phyloP scores from a whole-genome alignment of 75 land plant genomes.

The Cunninghamia lanceolata region DNA sequence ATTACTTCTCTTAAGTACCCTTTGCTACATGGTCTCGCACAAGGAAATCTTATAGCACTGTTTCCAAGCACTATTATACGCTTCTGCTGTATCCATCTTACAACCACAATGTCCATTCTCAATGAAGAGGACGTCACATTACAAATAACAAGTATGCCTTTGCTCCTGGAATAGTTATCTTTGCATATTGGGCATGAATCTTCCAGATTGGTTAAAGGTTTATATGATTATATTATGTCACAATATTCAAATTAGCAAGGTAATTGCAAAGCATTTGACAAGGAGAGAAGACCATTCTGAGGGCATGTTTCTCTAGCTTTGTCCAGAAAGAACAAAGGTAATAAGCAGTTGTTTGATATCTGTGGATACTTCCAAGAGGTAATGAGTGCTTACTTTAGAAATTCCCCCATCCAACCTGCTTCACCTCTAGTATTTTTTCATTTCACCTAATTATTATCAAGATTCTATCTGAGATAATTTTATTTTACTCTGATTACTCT shows the following conservation, averaged over 20 bases:
- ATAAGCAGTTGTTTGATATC: background rate
- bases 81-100: background rate
- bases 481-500: background rate
- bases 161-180: background rate
- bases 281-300: background rate
- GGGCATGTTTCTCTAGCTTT: background rate
- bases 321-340: background rate
- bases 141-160: background rate
- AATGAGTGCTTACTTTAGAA: background rate
- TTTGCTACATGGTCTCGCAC: background rate
- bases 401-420: background rate
- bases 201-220: background rate
- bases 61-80: background rate
- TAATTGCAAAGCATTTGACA: background rate
- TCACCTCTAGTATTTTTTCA: background rate
- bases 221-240: background rate
- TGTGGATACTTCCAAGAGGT: background rate
- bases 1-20: background rate
- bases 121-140: background rate
- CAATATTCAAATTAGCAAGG: background rate
- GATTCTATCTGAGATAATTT: background rate
- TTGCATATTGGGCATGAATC: background rate
- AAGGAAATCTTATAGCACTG: background rate
- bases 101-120: background rate
- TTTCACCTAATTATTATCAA: background rate